Evolutionary conservation across 345 rosid genomes (phyloP), one percentile per base, ranked within the genome.

Genomic region (Eucalyptus guilfoylei): DNA sequence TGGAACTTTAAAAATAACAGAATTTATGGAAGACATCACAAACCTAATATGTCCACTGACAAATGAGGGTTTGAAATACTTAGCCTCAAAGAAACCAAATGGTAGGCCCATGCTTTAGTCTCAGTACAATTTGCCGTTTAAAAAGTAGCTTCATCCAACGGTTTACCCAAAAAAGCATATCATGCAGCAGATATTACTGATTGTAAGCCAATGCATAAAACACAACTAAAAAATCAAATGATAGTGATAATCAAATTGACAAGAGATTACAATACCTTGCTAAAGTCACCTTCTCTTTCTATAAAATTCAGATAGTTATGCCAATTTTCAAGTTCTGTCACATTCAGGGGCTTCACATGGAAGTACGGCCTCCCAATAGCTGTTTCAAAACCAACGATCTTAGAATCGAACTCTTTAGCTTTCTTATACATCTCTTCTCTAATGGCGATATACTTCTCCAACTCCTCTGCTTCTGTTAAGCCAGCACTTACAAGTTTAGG

Each of bases 91-190:
- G 95, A 91, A 94, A 97, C 97, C 99, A 96, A 95, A 95, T 92
- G 90, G 96, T 95, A 95, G 94, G 95, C 91, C 95, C 96, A 93
- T 92, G 97, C 97, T 95, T 94, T 96, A 94, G 97, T 96, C 96
- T 96, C 99, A 97, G 96, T 95, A 94, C 96, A 96, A 95, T 94
- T 94, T 96, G 98, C 97, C 96, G 94, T 91, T 95, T 91, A 92
- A 98, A 93, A 97, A 93, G 96, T 96, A 92, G 99, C 99, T 94
- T 97, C 97, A 97, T 94, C 99, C 98, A 97, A 96, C 96, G 96
- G 93, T 94, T 95, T 95, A 96, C 98, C 99, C 99, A 97, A 95
- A 93, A 95, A 95, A 94, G 97, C 95, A 96, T 92, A 96, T 91
- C 98, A 94, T 91, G 98, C 98, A 96, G 99, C 98, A 96, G 95